Percentiles rank a stretch among this genome's conserved stretches.
Evolutionary conservation across 2,329 filamentous ascomycete species (phyloP).

Genomic region (Pseudogymnoascus sp.): DNA sequence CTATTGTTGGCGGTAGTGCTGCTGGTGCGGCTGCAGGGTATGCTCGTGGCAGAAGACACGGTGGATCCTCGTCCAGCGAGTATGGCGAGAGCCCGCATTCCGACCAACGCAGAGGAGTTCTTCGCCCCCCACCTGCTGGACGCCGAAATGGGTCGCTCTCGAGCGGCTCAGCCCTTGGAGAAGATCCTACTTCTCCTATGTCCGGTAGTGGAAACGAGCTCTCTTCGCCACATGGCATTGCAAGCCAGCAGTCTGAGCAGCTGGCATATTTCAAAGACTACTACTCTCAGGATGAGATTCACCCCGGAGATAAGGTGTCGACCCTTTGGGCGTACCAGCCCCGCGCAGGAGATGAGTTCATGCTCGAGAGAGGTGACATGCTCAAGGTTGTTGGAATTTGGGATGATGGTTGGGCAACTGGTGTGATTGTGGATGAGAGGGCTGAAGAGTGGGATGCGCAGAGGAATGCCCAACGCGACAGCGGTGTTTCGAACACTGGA

Average conservation of each 20-base stretch:
- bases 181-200: slow-evolving; percentile 66
- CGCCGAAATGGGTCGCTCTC: slow-evolving; percentile 85
- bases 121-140: slow-evolving; percentile 52
- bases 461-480: slow-evolving; percentile 76
- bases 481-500: slow-evolving; percentile 77
- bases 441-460: slow-evolving; percentile 85
- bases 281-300: slow-evolving; percentile 94
- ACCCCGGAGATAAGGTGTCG: slow-evolving; percentile 81
- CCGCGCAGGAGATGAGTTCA: slow-evolving; percentile 86
- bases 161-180: slow-evolving; percentile 70
- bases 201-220: slow-evolving; percentile 61
- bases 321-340: slow-evolving; percentile 97
- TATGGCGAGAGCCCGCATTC: slow-evolving; percentile 68
- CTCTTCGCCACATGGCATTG: slow-evolving; percentile 77
- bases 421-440: slow-evolving; percentile 71
- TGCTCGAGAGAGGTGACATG: slow-evolving; percentile 93
- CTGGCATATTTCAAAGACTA: slow-evolving; percentile 97
- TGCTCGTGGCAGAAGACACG: slow-evolving; percentile 41
- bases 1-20: slow-evolving; percentile 36
- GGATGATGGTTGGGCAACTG: slow-evolving; percentile 98
- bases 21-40: slow-evolving; percentile 45
- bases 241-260: slow-evolving; percentile 91
- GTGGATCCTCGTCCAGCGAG: slow-evolving; percentile 65
- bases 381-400: slow-evolving; percentile 96
- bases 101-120: slow-evolving; percentile 48